A percentile compares a stretch with the other conserved stretches of the same genome.
Conservation (phyloP, 1,139 yeast genomes). For the Taphrina sp. region DNA sequence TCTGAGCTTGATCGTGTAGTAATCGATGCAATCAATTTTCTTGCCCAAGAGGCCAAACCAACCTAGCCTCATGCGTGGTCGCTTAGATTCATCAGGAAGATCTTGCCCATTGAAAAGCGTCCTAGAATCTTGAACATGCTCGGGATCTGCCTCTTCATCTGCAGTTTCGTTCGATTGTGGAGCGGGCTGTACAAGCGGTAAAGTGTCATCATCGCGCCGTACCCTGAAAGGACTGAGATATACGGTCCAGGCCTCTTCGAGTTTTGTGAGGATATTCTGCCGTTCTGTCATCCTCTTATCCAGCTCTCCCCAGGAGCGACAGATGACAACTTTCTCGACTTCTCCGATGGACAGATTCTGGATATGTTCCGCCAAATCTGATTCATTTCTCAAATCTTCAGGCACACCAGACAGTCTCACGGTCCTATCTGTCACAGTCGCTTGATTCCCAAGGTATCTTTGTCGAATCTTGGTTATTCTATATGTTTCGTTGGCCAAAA, state of each 20-base stretch:
- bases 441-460: slow-evolving; percentile 77
- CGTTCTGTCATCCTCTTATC: slow-evolving; percentile 65
- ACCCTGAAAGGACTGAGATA: slow-evolving; percentile 45
- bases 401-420: slow-evolving; percentile 91
- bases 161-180: not conserved
- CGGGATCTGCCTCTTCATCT: not conserved
- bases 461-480: slow-evolving; percentile 76
- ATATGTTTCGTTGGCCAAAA: slow-evolving; percentile 65
- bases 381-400: slow-evolving; percentile 67
- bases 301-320: slow-evolving; percentile 78
- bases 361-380: slow-evolving; percentile 66
- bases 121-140: not conserved
- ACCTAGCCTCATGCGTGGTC: slow-evolving; percentile 51
- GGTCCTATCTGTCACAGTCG: slow-evolving; percentile 89
- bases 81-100: slow-evolving; percentile 34
- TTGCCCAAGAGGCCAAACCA: slow-evolving; percentile 56
- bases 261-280: slow-evolving; percentile 51
- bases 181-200: slow-evolving; percentile 27
- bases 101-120: slow-evolving; percentile 2
- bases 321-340: slow-evolving; percentile 71
- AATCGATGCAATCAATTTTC: slow-evolving; percentile 63
- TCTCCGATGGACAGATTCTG: slow-evolving; percentile 76
- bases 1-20: slow-evolving; percentile 57
- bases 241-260: slow-evolving; percentile 76
- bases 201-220: slow-evolving; percentile 15